Base-by-base conservation (phyloP, 2,329 filamentous ascomycete species). In the Aspergillus neoniger region DNA sequence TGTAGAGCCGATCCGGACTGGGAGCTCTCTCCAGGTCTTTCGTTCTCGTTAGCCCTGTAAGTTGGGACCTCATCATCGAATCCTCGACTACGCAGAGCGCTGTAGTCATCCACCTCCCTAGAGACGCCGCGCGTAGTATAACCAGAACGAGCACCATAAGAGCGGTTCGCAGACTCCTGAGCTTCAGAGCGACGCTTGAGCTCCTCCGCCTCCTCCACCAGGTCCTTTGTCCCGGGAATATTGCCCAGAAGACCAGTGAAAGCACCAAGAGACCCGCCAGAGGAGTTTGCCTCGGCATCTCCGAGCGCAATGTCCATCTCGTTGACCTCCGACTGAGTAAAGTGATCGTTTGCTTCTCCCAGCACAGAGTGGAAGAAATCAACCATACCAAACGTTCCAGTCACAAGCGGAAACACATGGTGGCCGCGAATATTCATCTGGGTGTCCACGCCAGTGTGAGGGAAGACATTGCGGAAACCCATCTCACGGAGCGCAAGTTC, bases 251-350 rank as follows among this genome's bases (percentile, higher is more conserved):
- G 83, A 28, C 88, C 86, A 53, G 91, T 88, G 64, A 98, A 87
- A 58, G 89, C 85, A 41, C 76, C 76, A 74, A 85, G 56, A 2
- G 79, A 75, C 25, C 73, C 74, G 30, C 64, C 66, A 3, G 77
- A 78, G 8, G 80, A 79, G 47, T 76, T 73, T 19, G 80, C 82
- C 77, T 87, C 83, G 9, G 90, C 90, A 64, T 88, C 88, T 65
- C 88, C 87, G 49, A 95, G 82, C 4, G 88, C 90, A 63, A 88
- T 77, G 66, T 95, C 89, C 69, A 94, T 87, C 74, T 94, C 89
- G 59, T 92, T 90, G 38, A 95, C 87, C 73, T 94, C 91, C 15
- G 90, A 91, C 73, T 95, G 91, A 2, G 91, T 91, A 70, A 95
- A 91, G 72, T 93, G 90, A 70, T 95, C 91, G 10, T 86, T 91